These are phyloP conservation scores for Firmiana major DNA, from an alignment of 345 rosid genomes.

Conservation along the genomic window DNA sequence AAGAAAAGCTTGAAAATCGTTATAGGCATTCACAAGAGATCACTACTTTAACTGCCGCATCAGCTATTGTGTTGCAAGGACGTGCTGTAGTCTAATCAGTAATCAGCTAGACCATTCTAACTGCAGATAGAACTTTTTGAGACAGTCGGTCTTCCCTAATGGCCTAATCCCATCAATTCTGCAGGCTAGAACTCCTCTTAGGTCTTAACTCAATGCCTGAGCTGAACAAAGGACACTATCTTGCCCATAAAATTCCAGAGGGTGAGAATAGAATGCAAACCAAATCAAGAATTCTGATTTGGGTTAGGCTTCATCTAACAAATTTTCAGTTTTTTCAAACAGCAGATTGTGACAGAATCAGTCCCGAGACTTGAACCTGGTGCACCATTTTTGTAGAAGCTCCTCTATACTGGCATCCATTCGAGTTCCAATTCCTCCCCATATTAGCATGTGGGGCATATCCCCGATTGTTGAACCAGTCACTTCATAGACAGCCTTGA, in stretches of 20 bases:
- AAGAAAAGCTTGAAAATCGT: neutral
- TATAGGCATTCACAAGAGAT: neutral
- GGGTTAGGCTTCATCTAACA: neutral
- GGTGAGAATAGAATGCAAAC: neutral
- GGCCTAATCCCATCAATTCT: neutral
- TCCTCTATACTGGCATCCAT: slow-evolving; percentile 79
- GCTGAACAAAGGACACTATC: neutral
- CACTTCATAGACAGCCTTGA: slow-evolving; percentile 67
- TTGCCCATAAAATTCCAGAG: neutral
- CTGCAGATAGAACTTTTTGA: neutral
- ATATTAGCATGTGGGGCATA: slow-evolving; percentile 72
- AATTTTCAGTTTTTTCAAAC: neutral
- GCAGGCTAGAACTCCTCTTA: neutral
- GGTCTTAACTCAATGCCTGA: neutral
- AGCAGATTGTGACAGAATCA: slow-evolving; percentile 8
- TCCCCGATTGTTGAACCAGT: slow-evolving; percentile 77
- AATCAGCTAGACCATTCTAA: neutral
- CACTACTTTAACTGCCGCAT: neutral
- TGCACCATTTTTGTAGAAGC: slow-evolving; percentile 78
- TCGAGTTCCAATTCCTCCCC: slow-evolving; percentile 93
- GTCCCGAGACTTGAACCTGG: slow-evolving; percentile 37
- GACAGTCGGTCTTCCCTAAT: neutral
- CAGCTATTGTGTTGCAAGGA: neutral
- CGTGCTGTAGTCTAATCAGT: neutral
- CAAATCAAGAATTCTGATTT: neutral